Base-by-base conservation (phyloP, 495 filamentous ascomycete species). In the Terfezia claveryi region DNA sequence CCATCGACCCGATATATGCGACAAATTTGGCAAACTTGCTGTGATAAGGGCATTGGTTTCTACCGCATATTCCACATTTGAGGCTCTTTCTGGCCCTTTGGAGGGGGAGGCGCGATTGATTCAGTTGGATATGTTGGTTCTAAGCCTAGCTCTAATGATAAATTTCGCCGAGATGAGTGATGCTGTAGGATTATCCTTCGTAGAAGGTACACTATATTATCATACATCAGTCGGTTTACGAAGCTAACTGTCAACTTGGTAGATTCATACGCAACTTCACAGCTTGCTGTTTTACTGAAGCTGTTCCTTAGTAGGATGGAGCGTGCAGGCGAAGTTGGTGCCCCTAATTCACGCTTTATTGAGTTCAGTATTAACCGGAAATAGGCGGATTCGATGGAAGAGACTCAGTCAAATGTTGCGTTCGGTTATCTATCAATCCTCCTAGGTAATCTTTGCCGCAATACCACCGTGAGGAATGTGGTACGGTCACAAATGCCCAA, bases 401-500 rank as follows among this genome's bases (percentile, higher is more conserved):
- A 86, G 61, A 80, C 81, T n/a, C 80, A 82, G 53, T 76, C 80
- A 53, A 94, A 89, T 65, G 87, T 99, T 36, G 83, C 85, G 2
- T 80, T 88, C 56, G 92, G 92, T 32, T 99, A 94, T 62, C 73
- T 99, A 46, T 79, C 89, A 0, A 79, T 96, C 5, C 71, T 95
- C 4, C 70, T 99, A 10, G 81, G 85, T 32, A 85, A 82, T 52
- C 72, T 95, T 14, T 87, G 82, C 63, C 70, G 88, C 17, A 69
- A 79, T 52, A 51, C 62, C 11, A 69, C 71, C 36, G 76, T 78
- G 11, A 67, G 74, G 37, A 63, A 67, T 27, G 65, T 71, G 20
- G 71, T 88, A 32, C 68, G 69, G 23, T 54, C 58, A 7, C 71
- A 68, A 32, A 71, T 85, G 49, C 75, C 76, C 2, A 74, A 77